Evolutionary conservation across 495 filamentous ascomycete species (phyloP).

Genomic region (Penicillium manginii): DNA sequence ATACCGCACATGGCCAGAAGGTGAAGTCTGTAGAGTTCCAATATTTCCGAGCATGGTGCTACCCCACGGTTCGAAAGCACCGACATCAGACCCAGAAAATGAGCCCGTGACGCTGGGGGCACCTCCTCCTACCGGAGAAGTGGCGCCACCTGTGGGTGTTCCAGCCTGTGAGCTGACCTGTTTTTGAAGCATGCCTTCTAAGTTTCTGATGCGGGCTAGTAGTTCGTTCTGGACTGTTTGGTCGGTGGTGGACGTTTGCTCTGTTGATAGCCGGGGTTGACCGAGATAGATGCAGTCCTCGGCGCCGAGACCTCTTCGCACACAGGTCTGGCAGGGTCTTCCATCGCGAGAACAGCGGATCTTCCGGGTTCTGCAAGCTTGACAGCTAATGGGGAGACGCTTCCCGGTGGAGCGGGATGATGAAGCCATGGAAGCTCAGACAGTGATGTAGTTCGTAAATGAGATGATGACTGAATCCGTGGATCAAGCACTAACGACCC

Average conservation of each 20-base stretch:
- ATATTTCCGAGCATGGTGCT: constrained; percentile 30
- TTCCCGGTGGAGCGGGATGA: constrained; percentile 38
- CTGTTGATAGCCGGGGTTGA: constrained; percentile 42
- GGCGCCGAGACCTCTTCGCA: constrained; percentile 42
- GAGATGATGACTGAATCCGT: background rate
- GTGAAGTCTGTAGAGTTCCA: constrained; percentile 37
- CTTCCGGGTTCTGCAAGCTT: constrained; percentile 46
- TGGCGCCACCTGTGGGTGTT: constrained; percentile 21
- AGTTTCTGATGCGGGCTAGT: constrained; percentile 41
- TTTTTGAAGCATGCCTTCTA: constrained; percentile 44
- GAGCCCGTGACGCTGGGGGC: constrained; percentile 37
- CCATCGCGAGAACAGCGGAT: constrained; percentile 48
- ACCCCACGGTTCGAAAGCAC: constrained; percentile 22
- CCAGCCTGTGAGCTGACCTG: constrained; percentile 31
- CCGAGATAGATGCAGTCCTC: constrained; percentile 49
- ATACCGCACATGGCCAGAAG: constrained; percentile 48
- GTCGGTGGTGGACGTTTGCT: constrained; percentile 32
- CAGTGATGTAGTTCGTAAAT: background rate
- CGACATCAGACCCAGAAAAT: constrained; percentile 36
- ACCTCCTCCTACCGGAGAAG: constrained; percentile 31
- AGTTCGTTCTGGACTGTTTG: constrained; percentile 38
- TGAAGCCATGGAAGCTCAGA: constrained; percentile 22
- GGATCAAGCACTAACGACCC: constrained; percentile 1
- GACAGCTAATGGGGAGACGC: constrained; percentile 47
- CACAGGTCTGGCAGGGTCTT: constrained; percentile 46